Evolutionary conservation across 1,284 basidiomycete species (phyloP).

Genomic region (Cryptococcus sp.): DNA sequence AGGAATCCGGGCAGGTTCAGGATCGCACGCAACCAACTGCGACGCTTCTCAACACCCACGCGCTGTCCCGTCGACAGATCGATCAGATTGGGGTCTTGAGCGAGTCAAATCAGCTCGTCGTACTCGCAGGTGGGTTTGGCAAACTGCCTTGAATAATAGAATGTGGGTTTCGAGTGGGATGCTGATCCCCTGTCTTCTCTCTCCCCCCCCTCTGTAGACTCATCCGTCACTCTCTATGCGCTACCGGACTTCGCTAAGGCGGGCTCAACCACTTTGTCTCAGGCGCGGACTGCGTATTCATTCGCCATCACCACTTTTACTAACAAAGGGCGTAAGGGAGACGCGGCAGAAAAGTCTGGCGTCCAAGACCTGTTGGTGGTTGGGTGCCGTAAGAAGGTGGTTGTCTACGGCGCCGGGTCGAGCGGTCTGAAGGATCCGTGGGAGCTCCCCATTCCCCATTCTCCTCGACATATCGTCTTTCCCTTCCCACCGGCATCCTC

Average conservation of each 20-base stretch:
- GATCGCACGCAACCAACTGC: constrained; percentile 39
- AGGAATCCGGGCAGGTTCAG: neutral
- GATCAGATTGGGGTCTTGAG: constrained; percentile 82
- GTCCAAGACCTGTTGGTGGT: constrained; percentile 59
- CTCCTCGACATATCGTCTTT: constrained; percentile 58
- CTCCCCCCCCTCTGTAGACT: constrained; percentile 31
- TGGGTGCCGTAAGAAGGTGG: constrained; percentile 78
- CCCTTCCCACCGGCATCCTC: constrained; percentile 30
- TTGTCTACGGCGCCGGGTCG: constrained; percentile 57
- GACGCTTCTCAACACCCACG: constrained; percentile 64
- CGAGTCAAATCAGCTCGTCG: constrained; percentile 73
- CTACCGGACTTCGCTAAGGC: constrained; percentile 60
- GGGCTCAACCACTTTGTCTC: constrained; percentile 61
- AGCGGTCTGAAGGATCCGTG: constrained; percentile 26
- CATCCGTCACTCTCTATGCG: constrained; percentile 55
- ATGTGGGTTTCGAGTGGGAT: too few species aligned
- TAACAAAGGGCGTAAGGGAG: constrained; percentile 11
- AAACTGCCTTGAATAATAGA: neutral
- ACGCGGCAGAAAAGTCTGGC: constrained; percentile 40
- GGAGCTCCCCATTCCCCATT: constrained; percentile 55
- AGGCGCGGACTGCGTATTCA: constrained; percentile 73
- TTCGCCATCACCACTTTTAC: constrained; percentile 58
- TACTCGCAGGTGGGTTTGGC: constrained; percentile 66
- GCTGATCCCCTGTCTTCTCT: too few species aligned
- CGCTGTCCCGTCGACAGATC: constrained; percentile 66